Evolutionary conservation across 768 basidiomycete species (phyloP), one percentile per base, ranked within the genome.

Genomic region (Leccinum sublutescens): DNA sequence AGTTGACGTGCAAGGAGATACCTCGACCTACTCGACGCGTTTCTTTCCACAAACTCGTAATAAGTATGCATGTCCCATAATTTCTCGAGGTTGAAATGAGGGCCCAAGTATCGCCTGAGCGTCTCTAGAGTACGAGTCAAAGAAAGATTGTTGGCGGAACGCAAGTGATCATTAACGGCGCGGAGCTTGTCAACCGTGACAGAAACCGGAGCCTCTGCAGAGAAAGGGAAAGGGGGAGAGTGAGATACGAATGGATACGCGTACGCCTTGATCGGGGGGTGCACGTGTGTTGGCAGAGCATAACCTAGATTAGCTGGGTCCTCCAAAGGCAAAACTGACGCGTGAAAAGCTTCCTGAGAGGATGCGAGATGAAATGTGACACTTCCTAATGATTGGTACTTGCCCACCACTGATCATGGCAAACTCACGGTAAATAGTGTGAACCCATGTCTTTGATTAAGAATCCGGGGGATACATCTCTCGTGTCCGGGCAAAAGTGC

Each of bases 61-160:
- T 75, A 74, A 9, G 77, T 79, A 57, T 81, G 80, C 65, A 69
- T 74, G 56, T 79, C 77, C 79, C 80, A 82, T 14, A 80, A 64
- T 57, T 72, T 72, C 68, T 82, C 81, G 4, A 81, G 68, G 51
- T 78, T 71, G 56, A 76, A 79, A 63, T 74, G 71, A 47, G 80
- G 81, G 1, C 80, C 80, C 25, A 79, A 58, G 48, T 73, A 61
- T 40, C 68, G 66, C 49, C 72, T 70, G 29, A 77, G 66, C 27
- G 74, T 65, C 55, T 71, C 75, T 23, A 79, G 68, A 40, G 77
- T 77, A 17, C 78, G 69, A 29, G 73, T 76, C 59, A 77, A 71
- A 9, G 77, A 73, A 21, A 79, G 62, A 33, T 63, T 70, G 17
- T 69, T 73, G 34, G 78, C 78, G 36, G 78, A 80, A 27, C 69